Evolutionary conservation across 75 land plant genomes (phyloP), one percentile per base, ranked within the genome.

Genomic region (Chamaecyparis obtusa): DNA sequence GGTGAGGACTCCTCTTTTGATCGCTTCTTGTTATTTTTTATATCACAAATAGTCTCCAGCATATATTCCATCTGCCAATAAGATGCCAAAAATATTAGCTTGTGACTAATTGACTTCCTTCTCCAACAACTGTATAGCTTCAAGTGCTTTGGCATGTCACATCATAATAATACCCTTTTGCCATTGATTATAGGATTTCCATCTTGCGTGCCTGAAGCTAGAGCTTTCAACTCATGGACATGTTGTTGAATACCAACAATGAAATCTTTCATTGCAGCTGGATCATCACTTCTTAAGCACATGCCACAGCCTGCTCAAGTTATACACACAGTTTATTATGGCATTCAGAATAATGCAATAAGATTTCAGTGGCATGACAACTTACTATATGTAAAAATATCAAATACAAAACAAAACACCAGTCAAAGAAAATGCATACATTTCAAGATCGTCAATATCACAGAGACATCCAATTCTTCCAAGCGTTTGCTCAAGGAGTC

Each of bases 31-130:
- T 98, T 97, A 88, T 97, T 95, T 90, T 98, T 98, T 0, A 98
- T 96, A 43, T 97, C 99, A 87, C 93, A 94, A 84, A 98, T 98
- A 48, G 94, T 94, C 86, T 97, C 99, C 60, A 98, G 93, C 99
- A 98, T 96, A 89, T 95, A 97, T 83, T 95, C 94, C 94, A 98
- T 96, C 99, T 98, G 95, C 88, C 64, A 85, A 49, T 7, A 64
- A 84, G 69, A 87, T 44, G 39, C 54, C 54, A 86, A 49, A 86
- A 16, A n/a, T 16, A 84, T 27, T 55, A 33, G 37, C 60, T 1
- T 51, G 55, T n/a, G 85, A 49, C 36, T 30, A 83, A n/a, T 81
- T 81, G 10, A 81, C 21, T 81, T 46, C 15, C 43, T 46, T 13
- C 3, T 44, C 33, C 30, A 81, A 81, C 83, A 81, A 81, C 83